Evolutionary conservation across 139 green algal genomes (phyloP).

Genomic region (Gonium pectorale): DNA sequence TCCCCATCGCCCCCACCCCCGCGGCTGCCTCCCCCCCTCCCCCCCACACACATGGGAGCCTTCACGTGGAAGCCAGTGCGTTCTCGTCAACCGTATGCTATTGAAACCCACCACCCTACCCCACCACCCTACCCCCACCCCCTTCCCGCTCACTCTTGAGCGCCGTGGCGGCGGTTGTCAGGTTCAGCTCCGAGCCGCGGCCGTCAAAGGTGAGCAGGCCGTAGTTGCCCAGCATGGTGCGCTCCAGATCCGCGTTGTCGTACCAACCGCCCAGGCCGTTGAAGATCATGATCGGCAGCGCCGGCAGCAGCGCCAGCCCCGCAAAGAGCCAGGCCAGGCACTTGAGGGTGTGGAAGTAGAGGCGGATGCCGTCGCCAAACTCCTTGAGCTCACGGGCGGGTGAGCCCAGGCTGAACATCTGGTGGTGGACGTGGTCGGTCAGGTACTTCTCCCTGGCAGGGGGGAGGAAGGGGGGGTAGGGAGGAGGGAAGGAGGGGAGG

Average conservation of each 20-base stretch:
- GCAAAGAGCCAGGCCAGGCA: slow-evolving; percentile 39
- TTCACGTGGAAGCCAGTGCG: too few relatives aligned
- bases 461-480: neutral
- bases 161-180: neutral
- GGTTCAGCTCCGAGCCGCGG: neutral
- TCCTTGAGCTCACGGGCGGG: slow-evolving; percentile 43
- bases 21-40: too few relatives aligned
- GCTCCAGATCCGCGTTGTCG: slow-evolving; percentile 9
- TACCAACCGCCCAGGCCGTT: slow-evolving; percentile 35
- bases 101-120: too few relatives aligned
- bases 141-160: neutral
- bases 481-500: neutral
- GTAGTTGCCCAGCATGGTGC: slow-evolving; percentile 40
- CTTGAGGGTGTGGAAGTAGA: slow-evolving; percentile 66
- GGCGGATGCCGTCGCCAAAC: slow-evolving; percentile 58
- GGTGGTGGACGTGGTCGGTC: slow-evolving; percentile 13
- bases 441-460: slow-evolving; percentile 6
- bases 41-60: too few relatives aligned
- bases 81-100: too few relatives aligned
- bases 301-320: slow-evolving; percentile 30
- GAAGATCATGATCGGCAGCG: slow-evolving; percentile 2
- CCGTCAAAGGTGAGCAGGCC: slow-evolving; percentile 17
- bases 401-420: neutral
- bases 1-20: too few relatives aligned
- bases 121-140: neutral